Base-by-base conservation (phyloP, 2,329 filamentous ascomycete species). In the Orbilia oligospora region DNA sequence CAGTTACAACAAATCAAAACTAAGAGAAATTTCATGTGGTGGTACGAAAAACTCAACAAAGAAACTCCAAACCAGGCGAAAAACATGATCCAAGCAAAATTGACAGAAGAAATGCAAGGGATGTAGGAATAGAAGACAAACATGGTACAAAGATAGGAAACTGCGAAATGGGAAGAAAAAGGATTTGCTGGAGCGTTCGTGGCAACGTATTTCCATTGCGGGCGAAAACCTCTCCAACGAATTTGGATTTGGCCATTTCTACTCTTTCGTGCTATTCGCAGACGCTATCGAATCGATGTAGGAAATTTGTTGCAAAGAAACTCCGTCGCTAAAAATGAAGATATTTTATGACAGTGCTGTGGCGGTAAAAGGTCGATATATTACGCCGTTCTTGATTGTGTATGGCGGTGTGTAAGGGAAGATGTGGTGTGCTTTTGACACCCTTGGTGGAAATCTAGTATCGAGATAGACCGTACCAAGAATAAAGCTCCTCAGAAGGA, bases 311-410 rank as follows among this genome's bases (percentile, higher is more conserved):
- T 53, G n/a, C 20, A 65, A 46, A 66, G 61, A 71, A 58, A 77
- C 58, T 77, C 67, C 73, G 49, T 46, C 63, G 68, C 67, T 58
- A 71, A 72, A 76, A 22, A 48, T 67, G 51, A 68, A 53, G 46
- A 58, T 66, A 66, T 48, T 27, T 51, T 38, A 49, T 41, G 22
- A 27, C 44, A 67, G 24, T 41, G 38, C 22, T 16, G 16, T 27
- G 12, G 30, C 51, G 38, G 36, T 36, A 61, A 36, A 71, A 41
- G 53, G 55, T 69, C n/a, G 51, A 71, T 68, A 71, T 44, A 1
- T 36, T 71, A 51, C 41, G 51, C 33, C 8, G 9, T 36, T 51
- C 51, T 66, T 49, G 41, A 38, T 22, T 12, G 2, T 24, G 20
- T 36, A 36, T 16, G 30, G 53, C 3, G n/a, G 8, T 38, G 9